Evolutionary conservation across 495 filamentous ascomycete species (phyloP), one percentile per base, ranked within the genome.

Genomic region (Cudoniella acicularis): DNA sequence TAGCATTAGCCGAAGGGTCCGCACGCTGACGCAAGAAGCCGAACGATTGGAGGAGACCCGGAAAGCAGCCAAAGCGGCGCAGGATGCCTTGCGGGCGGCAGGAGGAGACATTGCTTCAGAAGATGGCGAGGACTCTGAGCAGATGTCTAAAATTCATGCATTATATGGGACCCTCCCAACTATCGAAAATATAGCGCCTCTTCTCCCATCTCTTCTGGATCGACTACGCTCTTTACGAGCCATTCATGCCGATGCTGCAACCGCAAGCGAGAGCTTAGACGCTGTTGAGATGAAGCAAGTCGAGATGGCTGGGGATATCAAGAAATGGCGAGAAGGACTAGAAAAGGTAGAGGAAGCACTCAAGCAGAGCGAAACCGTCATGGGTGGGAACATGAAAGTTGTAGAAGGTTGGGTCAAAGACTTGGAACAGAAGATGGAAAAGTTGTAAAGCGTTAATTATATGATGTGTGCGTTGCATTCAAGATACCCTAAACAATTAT

Each of bases 351-450:
- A 97, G 73, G 73, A 73, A 49, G 83, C 86, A 47, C 83, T 97
- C 67, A 74, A 73, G 26, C 78, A 86, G 49, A 85, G 85, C 11
- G 86, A 90, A 67, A 76, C 77, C 21, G 78, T 83, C n/a, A 83
- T 93, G 72, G 80, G 79, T 60, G 79, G 76, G 26, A 98, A 98
- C 70, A 85, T 91, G 67, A 84, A 85, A 51, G 79, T 87, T 17
- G 85, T 98, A 40, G 87, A 92, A 61, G 84, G 81, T 45, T 96
- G 92, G 93, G 91, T 98, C 16, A 89, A 87, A 70, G 89, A 88
- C 41, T 70, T 98, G 40, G 94, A 98, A 75, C 79, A 76, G 59
- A 87, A 86, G 70, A 79, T 96, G 61, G 61, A 64, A 43, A 69
- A 79, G 76, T 17, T 64, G 30, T 67, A 51, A 56, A 43, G 52